Evolutionary conservation across 2,329 filamentous ascomycete species (phyloP).

Genomic region (Chalaropsis ovoidea): DNA sequence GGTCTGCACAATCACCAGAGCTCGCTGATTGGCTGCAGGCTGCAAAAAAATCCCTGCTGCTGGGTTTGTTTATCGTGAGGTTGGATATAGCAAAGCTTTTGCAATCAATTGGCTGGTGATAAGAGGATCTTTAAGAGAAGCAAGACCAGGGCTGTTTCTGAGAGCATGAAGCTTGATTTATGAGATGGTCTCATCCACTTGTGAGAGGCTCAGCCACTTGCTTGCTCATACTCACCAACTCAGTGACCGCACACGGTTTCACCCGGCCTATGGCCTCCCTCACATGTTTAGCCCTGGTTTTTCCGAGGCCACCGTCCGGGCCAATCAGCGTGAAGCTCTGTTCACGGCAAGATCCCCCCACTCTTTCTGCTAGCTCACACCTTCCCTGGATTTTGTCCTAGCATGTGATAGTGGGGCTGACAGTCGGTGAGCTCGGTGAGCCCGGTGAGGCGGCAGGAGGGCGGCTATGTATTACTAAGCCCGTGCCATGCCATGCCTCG

Average conservation of each 20-base stretch:
- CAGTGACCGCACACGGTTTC: not conserved
- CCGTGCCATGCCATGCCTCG: too few relatives aligned
- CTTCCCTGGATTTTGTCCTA: not conserved
- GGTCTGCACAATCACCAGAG: not conserved
- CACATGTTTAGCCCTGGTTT: constrained; percentile 8
- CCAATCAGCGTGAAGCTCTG: not conserved
- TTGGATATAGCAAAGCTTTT: constrained; percentile 9
- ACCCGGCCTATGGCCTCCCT: constrained; percentile 1
- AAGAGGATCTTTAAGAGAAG: not conserved
- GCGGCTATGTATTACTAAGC: not conserved
- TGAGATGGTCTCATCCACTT: not conserved
- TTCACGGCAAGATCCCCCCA: not conserved
- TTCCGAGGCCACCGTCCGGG: not conserved
- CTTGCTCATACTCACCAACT: not conserved
- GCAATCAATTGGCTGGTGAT: not conserved
- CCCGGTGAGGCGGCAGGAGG: not conserved
- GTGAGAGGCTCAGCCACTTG: not conserved
- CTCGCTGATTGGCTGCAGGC: not conserved
- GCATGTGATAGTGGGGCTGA: constrained; percentile 17
- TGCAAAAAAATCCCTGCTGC: not conserved
- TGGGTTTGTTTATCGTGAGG: constrained; percentile 4
- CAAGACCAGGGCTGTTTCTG: not conserved
- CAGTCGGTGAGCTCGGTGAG: not conserved
- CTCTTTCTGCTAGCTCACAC: constrained; percentile 19
- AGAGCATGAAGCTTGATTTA: not conserved